Conservation (phyloP, 2,329 filamentous ascomycete genomes). For the Xylaria sp. region DNA sequence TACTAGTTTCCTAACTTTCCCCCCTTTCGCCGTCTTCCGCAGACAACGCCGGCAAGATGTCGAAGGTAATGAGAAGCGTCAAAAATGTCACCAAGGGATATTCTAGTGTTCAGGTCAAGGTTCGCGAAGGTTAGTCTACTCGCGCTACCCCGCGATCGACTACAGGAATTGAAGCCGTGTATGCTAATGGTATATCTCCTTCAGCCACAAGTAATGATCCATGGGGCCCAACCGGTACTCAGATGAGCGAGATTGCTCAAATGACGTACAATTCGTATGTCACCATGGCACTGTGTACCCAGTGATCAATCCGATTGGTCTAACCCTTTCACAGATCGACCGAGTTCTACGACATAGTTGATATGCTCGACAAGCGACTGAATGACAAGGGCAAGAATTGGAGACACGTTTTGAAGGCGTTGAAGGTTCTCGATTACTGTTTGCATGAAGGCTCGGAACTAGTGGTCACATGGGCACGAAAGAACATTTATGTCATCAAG, state of each 20-base stretch:
- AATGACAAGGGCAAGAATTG: conserved; percentile 99
- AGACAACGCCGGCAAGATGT: conserved; percentile 71
- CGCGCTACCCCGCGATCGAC: conserved; percentile 35
- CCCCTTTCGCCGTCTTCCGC: conserved; percentile 28
- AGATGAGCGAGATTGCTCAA: conserved; percentile 98
- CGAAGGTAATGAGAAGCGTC: conserved; percentile 94
- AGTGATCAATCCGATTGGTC: conserved; percentile 21
- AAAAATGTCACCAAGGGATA: conserved; percentile 99
- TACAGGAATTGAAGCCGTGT: conserved; percentile 17
- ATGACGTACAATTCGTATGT: conserved; percentile 97
- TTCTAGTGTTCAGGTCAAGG: conserved; percentile 95
- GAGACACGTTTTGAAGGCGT: conserved; percentile 95
- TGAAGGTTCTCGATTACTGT: conserved; percentile 98
- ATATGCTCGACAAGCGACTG: conserved; percentile 98
- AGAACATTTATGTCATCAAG: conserved; percentile 99
- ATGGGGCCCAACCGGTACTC: conserved; percentile 96
- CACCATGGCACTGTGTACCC: conserved; percentile 21
- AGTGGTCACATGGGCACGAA: conserved; percentile 96
- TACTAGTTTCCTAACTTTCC: conserved; percentile 15
- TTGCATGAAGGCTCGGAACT: conserved; percentile 96
- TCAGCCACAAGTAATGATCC: conserved; percentile 97
- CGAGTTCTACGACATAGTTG: conserved; percentile 99
- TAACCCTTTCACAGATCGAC: conserved; percentile 72
- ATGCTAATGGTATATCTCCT: conserved; percentile 48
- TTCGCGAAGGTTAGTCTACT: conserved; percentile 81